Percentiles rank a stretch among this genome's conserved stretches.
phyloP scores from a whole-genome alignment of 306 rosid species.

The Datisca glomerata region DNA sequence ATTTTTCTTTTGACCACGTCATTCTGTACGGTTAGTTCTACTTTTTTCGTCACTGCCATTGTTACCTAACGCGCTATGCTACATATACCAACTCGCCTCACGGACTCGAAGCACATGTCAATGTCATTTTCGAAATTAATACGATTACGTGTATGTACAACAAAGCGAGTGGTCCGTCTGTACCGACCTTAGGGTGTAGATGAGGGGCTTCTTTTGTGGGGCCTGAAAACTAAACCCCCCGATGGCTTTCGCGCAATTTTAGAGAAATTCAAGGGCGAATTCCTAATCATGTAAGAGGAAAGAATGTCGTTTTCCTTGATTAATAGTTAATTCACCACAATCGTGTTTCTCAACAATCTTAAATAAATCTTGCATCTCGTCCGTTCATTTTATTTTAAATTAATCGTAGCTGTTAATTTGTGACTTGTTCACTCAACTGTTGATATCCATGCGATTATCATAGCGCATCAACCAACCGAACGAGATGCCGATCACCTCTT shows the following conservation, averaged over 20 bases:
- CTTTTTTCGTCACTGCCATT: too few relatives aligned
- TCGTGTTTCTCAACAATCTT: conserved; percentile 6
- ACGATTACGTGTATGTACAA: neutral
- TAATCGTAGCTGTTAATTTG: conserved; percentile 6
- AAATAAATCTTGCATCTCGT: conserved; percentile 2
- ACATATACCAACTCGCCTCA: too few relatives aligned
- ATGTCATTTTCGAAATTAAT: neutral
- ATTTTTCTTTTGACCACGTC: conserved; percentile 21
- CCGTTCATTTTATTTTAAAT: neutral
- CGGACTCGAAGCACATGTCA: neutral
- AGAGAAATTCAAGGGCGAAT: neutral
- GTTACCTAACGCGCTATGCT: neutral
- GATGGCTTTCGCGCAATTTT: conserved; percentile 16
- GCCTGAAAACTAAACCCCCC: conserved; percentile 12
- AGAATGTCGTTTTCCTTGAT: conserved; percentile 4
- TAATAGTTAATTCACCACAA: conserved; percentile 4
- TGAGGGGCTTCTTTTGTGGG: conserved; percentile 11
- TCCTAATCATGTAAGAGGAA: neutral
- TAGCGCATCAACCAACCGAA: conserved; percentile 6
- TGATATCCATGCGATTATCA: neutral
- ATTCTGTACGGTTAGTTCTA: neutral
- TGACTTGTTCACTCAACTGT: neutral
- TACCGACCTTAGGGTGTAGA: too few relatives aligned
- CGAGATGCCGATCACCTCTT: neutral
- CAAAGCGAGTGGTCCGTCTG: neutral